A percentile compares a stretch with the other conserved stretches of the same genome.
Conservation (phyloP, 345 rosid genomes). For the Citrus cavaleriei region DNA sequence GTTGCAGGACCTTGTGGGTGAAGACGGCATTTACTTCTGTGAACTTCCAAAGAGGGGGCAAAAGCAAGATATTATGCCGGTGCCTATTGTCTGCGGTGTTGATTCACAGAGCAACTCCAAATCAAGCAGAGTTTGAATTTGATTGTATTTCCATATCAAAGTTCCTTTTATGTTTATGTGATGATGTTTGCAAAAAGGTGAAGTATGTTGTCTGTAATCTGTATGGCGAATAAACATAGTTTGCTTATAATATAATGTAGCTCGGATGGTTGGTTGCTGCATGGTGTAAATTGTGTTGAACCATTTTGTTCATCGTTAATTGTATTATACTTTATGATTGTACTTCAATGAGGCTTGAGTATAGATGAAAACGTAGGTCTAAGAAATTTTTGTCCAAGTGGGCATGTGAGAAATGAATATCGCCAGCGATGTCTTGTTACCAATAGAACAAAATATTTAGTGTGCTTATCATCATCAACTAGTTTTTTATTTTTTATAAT, state of each 20-base stretch:
- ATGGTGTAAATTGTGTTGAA: no score
- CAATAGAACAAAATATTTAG: background rate
- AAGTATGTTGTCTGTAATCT: no score
- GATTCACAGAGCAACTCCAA: background rate
- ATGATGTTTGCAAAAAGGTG: background rate
- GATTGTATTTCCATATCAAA: background rate
- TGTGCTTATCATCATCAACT: background rate
- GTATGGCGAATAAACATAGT: no score
- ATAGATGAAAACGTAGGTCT: no score
- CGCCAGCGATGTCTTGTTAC: background rate
- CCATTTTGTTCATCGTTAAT: no score
- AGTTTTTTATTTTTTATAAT: background rate
- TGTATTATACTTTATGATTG: no score
- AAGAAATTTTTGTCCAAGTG: no score
- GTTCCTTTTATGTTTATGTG: background rate
- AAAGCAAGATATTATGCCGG: background rate
- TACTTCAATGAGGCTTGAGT: no score
- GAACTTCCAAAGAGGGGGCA: background rate
- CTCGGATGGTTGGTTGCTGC: no score
- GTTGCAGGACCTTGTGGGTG: background rate
- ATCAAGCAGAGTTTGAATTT: background rate
- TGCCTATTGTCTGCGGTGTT: background rate
- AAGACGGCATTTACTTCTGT: background rate
- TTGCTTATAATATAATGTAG: no score
- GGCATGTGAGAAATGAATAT: background rate